phyloP scores from a whole-genome alignment of 2,329 filamentous ascomycete genomes.

The Fusarium sp. region DNA sequence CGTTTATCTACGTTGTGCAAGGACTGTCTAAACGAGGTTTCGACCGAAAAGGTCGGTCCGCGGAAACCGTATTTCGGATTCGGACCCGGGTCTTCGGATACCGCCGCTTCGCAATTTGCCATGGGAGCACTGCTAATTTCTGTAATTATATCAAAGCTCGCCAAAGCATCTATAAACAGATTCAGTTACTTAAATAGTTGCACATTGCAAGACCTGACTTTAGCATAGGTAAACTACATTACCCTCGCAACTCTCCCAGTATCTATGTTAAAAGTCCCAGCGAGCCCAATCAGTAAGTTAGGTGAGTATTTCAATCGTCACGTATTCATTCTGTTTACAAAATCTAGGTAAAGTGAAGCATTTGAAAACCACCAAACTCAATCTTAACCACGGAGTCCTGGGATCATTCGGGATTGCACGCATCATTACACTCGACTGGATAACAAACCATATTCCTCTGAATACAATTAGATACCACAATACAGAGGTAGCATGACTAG shows the following conservation, averaged over 20 bases:
- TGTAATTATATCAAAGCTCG: neutral
- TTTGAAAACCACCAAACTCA: neutral
- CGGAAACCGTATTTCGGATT: neutral
- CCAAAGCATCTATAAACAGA: neutral
- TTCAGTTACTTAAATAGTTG: neutral
- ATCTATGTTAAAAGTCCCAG: neutral
- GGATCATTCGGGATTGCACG: neutral
- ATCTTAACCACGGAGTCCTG: neutral
- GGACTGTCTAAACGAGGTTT: neutral
- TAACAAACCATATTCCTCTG: neutral
- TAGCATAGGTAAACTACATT: neutral
- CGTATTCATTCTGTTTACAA: neutral
- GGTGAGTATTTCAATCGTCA: neutral
- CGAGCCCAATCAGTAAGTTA: neutral
- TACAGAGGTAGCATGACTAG: no score
- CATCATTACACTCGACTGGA: neutral
- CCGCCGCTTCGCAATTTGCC: neutral
- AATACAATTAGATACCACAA: neutral
- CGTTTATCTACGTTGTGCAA: neutral
- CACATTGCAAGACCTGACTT: neutral
- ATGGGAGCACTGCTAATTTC: neutral
- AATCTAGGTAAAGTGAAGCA: neutral
- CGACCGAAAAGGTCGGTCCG: neutral
- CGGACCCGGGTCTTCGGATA: neutral
- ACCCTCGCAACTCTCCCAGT: neutral